A percentile compares a stretch with the other conserved stretches of the same genome.
These are phyloP conservation scores for Arxiozyma heterogenica DNA, from an alignment of 1,139 yeast genomes.

Conservation along the genomic window DNA sequence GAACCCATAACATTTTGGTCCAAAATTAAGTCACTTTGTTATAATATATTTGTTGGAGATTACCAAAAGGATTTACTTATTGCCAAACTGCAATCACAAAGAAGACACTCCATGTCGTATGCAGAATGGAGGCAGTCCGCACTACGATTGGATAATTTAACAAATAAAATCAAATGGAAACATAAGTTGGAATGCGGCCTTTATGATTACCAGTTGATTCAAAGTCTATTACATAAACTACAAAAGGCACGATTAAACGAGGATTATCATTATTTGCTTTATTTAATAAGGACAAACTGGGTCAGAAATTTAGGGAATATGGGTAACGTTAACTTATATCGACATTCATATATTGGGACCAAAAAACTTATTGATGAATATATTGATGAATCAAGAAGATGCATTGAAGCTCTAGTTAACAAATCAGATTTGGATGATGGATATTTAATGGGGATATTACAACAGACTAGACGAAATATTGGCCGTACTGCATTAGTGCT, in stretches of 20 bases:
- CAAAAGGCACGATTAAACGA: slow-evolving; percentile 47
- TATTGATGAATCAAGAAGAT: slow-evolving; percentile 63
- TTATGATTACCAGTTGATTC: slow-evolving; percentile 64
- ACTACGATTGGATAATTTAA: slow-evolving; percentile 50
- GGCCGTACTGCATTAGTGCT: slow-evolving; percentile 89
- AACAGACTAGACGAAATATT: slow-evolving; percentile 81
- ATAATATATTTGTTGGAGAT: slow-evolving; percentile 20
- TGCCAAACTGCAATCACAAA: slow-evolving; percentile 39
- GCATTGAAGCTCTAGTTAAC: slow-evolving; percentile 38
- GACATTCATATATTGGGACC: slow-evolving; percentile 79
- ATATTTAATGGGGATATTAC: slow-evolving; percentile 67
- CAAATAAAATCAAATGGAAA: slow-evolving; percentile 63
- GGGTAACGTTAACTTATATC: slow-evolving; percentile 72
- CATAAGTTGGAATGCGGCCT: slow-evolving; percentile 48
- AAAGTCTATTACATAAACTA: slow-evolving; percentile 48
- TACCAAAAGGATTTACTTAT: slow-evolving; percentile 27
- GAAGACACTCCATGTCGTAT: slow-evolving; percentile 58
- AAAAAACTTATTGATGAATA: slow-evolving; percentile 76
- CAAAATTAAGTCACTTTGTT: slow-evolving; percentile 12
- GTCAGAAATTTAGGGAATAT: slow-evolving; percentile 79
- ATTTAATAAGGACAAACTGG: slow-evolving; percentile 76
- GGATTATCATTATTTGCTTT: slow-evolving; percentile 55
- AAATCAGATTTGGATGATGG: slow-evolving; percentile 54
- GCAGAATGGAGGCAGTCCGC: slow-evolving; percentile 64
- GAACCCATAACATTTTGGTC: slow-evolving; percentile 6